Evolutionary conservation across 164 flowering plant species (phyloP).

Genomic region (Santalum album): DNA sequence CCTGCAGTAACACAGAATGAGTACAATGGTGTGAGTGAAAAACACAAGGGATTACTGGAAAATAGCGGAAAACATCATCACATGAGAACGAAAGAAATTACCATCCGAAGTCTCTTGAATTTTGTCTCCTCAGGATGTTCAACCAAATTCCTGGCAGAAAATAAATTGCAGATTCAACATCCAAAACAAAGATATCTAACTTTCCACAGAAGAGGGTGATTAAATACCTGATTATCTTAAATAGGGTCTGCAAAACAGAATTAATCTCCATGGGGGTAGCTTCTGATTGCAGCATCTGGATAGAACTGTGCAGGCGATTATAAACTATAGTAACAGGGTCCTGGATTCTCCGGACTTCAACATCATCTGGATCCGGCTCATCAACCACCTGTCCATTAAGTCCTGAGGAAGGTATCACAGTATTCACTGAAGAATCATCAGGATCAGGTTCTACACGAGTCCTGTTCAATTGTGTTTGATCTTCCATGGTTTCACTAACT

Average conservation of each 20-base stretch:
- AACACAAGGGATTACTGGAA: too few relatives aligned
- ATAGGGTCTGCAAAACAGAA: conserved; percentile 52
- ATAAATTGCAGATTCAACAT: conserved; percentile 1
- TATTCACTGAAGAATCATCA: conserved; percentile 22
- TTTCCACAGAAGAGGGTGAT: too few relatives aligned
- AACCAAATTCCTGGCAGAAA: conserved; percentile 57
- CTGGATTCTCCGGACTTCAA: conserved; percentile 61
- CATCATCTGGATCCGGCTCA: conserved; percentile 66
- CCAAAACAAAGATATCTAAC: too few relatives aligned
- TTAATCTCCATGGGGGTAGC: conserved; percentile 37
- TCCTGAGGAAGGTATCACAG: conserved; percentile 3
- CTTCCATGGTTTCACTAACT: conserved; percentile 6
- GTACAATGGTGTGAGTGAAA: too few relatives aligned
- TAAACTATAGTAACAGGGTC: conserved; percentile 56
- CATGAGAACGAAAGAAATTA: conserved; percentile 10
- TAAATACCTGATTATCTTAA: conserved; percentile 79
- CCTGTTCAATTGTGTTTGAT: conserved; percentile 7
- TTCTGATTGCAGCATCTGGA: conserved; percentile 51
- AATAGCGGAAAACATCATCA: too few relatives aligned
- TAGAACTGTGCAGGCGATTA: conserved; percentile 55
- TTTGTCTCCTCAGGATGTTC: conserved; percentile 77
- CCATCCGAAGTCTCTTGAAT: conserved; percentile 78
- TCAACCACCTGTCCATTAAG: conserved; percentile 13
- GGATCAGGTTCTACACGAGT: conserved; percentile 21
- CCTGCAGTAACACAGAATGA: too few relatives aligned